These are phyloP conservation scores for Nannizzia gypsea DNA, from an alignment of 2,329 filamentous ascomycete genomes.

Conservation along the genomic window DNA sequence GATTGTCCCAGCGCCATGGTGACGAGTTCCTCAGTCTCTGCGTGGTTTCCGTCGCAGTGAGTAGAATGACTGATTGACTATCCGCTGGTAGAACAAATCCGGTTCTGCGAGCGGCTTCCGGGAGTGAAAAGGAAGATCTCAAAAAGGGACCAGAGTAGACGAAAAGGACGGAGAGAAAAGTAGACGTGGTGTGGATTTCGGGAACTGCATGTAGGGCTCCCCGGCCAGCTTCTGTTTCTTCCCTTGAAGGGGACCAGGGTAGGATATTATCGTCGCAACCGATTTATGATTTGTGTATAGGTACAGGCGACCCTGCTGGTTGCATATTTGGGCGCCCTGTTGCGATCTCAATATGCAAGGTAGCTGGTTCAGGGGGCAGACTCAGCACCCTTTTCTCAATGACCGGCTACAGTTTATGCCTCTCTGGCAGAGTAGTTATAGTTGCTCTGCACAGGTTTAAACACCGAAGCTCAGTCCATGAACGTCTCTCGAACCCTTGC, in stretches of 20 bases:
- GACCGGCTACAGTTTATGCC: too few species aligned
- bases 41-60: too few species aligned
- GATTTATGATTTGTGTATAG: neutral
- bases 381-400: neutral
- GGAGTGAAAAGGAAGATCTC: too few species aligned
- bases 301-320: neutral
- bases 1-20: neutral
- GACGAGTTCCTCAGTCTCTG: neutral
- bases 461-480: neutral
- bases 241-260: neutral
- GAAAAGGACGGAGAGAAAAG: neutral
- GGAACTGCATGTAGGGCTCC: neutral
- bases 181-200: neutral
- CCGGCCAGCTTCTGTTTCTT: neutral
- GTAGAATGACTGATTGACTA: too few species aligned
- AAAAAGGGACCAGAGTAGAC: neutral
- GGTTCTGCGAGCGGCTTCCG: too few species aligned
- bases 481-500: too few species aligned
- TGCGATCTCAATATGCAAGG: neutral
- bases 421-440: neutral
- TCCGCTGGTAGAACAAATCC: too few species aligned
- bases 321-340: neutral
- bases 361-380: neutral
- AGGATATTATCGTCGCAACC: neutral
- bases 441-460: neutral